Evolutionary conservation across 306 rosid genomes (phyloP).

Genomic region (Ziziphus jujuba): DNA sequence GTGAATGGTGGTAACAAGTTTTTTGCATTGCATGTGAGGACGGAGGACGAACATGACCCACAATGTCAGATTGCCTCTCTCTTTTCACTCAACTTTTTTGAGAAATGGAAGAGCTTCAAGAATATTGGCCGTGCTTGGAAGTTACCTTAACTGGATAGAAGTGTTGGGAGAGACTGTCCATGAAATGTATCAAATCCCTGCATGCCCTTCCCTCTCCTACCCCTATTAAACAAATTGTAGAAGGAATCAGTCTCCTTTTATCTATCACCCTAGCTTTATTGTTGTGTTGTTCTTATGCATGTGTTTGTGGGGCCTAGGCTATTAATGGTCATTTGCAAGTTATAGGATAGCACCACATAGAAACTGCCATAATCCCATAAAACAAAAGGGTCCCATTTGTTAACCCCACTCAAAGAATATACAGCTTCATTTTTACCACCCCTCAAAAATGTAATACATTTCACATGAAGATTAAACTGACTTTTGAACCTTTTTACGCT

Average conservation of each 20-base stretch:
- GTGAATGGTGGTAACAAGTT: conserved; percentile 4
- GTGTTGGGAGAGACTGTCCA: background rate
- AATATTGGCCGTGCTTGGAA: conserved; percentile 2
- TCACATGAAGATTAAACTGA: no score
- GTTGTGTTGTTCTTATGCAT: background rate
- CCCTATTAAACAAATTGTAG: background rate
- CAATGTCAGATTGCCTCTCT: conserved; percentile 10
- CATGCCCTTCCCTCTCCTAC: background rate
- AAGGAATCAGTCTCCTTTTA: conserved; percentile 13
- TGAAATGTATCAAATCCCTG: conserved; percentile 13
- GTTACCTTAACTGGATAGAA: conserved; percentile 29
- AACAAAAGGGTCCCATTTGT: background rate
- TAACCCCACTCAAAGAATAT: no score
- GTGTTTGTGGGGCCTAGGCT: conserved; percentile 10
- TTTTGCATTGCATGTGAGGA: conserved; percentile 29
- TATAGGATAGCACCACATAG: background rate
- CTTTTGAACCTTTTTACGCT: no score
- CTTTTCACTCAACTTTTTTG: conserved; percentile 20
- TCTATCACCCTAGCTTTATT: background rate
- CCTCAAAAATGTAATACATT: no score
- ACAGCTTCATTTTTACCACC: no score
- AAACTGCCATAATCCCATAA: background rate
- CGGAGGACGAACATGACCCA: conserved; percentile 18
- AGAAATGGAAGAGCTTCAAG: conserved; percentile 23
- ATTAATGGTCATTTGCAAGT: background rate